Base-by-base conservation (phyloP, 345 rosid species). In the Ceriops zippeliana region DNA sequence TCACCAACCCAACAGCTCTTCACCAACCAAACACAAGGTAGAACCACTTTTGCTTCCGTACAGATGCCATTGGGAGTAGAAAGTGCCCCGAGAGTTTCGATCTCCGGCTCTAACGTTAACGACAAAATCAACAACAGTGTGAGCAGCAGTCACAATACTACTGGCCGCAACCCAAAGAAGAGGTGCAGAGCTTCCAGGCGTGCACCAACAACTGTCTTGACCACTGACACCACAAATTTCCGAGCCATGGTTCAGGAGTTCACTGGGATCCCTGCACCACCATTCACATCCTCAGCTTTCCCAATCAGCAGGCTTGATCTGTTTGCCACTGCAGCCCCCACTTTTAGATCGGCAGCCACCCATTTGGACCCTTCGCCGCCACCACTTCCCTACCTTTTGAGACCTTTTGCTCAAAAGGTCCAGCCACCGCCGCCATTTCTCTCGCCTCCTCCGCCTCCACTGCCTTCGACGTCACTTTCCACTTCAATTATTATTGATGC, bases 211-310 rank as follows among this genome's bases (percentile, higher is more conserved):
- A 93, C 98, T 38, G 91, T 93, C 58, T 68, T 93, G 74, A 89
- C 86, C 7, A 93, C 98, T 56, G 97, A 93, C 74, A 93, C 97
- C 58, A 75, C 87, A 38, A 93, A 93, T 73, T 93, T 93, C 86
- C 81, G 96, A 70, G 96, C 96, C 62, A 93, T 93, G 97, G 98
- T 93, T 71, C 98, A 93, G 72, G 98, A 93, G 53, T 93, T 93
- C 73, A 93, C 98, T 20, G 98, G 97, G 16, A 93, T 93, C 61
- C 98, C 98, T 51, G 80, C 93, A 51, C 93, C 96, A 16, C 98
- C 98, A 32, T 88, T 88, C 62, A 71, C 93, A 2, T 82, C 81
- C 63, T 86, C 89, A 37, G 77, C 81, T 56, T 90, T 84, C 65
- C 86, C 84, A 62, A 81, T 82, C 73, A 81, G 80, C 71, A 81